A percentile compares a stretch with the other conserved stretches of the same genome.
These are phyloP conservation scores for Lycium barbarum DNA, from an alignment of 257 asterid species.

Conservation along the genomic window DNA sequence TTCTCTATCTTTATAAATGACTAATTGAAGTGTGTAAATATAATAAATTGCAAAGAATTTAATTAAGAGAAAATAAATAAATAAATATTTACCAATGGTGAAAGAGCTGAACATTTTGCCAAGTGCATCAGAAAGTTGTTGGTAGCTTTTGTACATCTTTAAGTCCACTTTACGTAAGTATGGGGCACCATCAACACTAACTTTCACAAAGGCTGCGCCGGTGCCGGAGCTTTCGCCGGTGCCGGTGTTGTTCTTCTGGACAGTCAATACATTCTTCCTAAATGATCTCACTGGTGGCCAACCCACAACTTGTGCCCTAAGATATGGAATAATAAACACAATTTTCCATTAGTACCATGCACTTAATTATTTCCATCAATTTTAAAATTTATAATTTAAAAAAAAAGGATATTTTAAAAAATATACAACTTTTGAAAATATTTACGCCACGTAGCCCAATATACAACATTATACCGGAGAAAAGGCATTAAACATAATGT, in stretches of 20 bases:
- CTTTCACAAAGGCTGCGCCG: conserved; percentile 54
- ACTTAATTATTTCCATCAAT: background rate
- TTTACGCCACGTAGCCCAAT: too few species aligned
- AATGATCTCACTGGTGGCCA: conserved; percentile 78
- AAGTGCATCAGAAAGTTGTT: conserved; percentile 55
- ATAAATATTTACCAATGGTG: conserved; percentile 50
- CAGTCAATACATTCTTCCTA: conserved; percentile 55
- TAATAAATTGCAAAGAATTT: background rate
- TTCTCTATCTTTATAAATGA: too few species aligned
- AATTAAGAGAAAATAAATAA: background rate
- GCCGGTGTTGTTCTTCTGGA: conserved; percentile 38
- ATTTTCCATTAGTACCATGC: background rate
- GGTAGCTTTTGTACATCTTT: conserved; percentile 56
- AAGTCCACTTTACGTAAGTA: conserved; percentile 65
- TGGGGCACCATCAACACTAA: conserved; percentile 62
- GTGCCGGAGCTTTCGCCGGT: conserved; percentile 40
- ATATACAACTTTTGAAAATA: too few species aligned
- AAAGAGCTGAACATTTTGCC: conserved; percentile 63
- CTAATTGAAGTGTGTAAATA: background rate
- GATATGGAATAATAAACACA: background rate
- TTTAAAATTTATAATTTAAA: too few species aligned
- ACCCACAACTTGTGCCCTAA: conserved; percentile 69
- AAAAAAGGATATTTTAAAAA: background rate
- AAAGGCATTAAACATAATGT: too few species aligned
- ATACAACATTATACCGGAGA: too few species aligned